These are phyloP conservation scores for Cercospora nicotianae DNA, from an alignment of 2,329 filamentous ascomycete species.

Conservation along the genomic window DNA sequence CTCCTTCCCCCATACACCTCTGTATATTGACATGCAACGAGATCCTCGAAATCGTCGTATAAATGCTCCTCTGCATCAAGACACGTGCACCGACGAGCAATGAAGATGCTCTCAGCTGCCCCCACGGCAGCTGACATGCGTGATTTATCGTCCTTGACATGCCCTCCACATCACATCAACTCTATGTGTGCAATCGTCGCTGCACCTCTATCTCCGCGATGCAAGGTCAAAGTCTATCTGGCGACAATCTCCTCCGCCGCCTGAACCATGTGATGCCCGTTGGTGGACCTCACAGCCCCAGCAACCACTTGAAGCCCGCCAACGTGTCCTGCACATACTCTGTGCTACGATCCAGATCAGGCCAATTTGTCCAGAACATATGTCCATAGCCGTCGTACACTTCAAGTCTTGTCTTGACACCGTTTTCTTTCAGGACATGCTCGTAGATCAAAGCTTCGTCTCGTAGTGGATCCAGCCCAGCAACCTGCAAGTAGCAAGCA, in stretches of 20 bases:
- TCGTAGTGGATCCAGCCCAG: conserved; percentile 52
- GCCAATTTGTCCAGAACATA: conserved; percentile 22
- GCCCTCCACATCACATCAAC: background rate
- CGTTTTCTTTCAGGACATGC: conserved; percentile 44
- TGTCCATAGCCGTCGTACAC: conserved; percentile 44
- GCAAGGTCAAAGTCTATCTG: background rate
- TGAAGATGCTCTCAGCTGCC: background rate
- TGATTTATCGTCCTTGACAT: background rate
- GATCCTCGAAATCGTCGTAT: background rate
- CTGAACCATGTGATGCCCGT: background rate
- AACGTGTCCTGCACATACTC: conserved; percentile 18
- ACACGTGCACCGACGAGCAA: background rate
- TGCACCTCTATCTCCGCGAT: background rate
- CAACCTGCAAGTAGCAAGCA: conserved; percentile 52
- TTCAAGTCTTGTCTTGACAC: conserved; percentile 47
- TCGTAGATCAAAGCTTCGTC: conserved; percentile 58
- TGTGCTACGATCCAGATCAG: conserved; percentile 7
- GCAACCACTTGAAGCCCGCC: conserved; percentile 14
- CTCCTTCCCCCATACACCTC: background rate
- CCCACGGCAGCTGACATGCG: background rate
- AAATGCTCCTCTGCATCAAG: background rate
- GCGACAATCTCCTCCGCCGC: background rate
- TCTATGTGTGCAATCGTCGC: background rate
- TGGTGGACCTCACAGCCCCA: background rate
- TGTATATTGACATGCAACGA: background rate